These are phyloP conservation scores for Puccinia hordei DNA, from an alignment of 1,284 basidiomycete species.

Conservation along the genomic window DNA sequence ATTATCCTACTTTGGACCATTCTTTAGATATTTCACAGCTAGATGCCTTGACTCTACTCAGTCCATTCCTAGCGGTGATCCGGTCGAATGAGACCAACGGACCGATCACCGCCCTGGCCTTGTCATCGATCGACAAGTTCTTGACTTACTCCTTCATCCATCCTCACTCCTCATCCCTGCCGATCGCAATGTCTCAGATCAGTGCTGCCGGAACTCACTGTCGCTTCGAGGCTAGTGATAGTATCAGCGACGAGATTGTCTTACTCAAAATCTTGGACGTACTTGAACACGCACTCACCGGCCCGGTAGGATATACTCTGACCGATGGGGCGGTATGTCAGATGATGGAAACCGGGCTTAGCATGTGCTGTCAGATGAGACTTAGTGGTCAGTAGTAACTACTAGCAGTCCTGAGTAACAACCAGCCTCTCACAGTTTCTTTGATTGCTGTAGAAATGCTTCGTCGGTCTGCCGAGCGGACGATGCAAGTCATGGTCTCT, in stretches of 20 bases:
- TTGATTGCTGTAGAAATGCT: conserved; percentile 69
- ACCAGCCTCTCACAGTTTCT: not conserved
- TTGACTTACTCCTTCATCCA: conserved; percentile 75
- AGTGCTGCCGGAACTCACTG: conserved; percentile 90
- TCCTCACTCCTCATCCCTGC: conserved; percentile 61
- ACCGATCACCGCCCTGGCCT: conserved; percentile 85
- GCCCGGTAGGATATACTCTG: conserved; percentile 68
- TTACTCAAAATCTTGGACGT: conserved; percentile 87
- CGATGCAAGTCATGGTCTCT: conserved; percentile 83
- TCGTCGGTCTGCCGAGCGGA: conserved; percentile 88
- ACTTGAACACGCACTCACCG: conserved; percentile 79
- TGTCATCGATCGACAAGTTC: conserved; percentile 83
- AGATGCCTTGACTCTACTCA: conserved; percentile 65
- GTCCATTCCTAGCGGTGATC: conserved; percentile 88
- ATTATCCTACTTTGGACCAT: conserved; percentile 56
- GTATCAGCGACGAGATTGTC: conserved; percentile 92
- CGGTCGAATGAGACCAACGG: conserved; percentile 89
- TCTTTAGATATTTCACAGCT: conserved; percentile 57
- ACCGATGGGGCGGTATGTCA: conserved; percentile 95
- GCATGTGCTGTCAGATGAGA: conserved; percentile 94
- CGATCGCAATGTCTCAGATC: conserved; percentile 73
- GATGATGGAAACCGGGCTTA: conserved; percentile 95
- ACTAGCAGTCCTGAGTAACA: not conserved
- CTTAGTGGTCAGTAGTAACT: conserved; percentile 72
- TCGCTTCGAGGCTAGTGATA: conserved; percentile 96